Base-by-base conservation (phyloP, 2,329 filamentous ascomycete species). In the Colletotrichum paranaense region DNA sequence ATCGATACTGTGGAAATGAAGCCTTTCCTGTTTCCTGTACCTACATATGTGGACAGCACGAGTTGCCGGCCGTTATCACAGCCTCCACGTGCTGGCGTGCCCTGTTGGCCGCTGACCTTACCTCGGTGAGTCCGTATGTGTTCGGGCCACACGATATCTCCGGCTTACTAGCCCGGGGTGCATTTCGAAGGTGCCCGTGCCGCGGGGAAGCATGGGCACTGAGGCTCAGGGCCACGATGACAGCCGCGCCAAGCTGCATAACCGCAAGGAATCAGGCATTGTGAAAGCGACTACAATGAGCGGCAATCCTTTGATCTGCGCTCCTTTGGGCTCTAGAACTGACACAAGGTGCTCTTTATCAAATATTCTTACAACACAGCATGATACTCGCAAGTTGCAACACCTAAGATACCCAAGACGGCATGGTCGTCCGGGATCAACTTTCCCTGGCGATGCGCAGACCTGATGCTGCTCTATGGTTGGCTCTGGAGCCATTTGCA, bases 1-100 rank as follows among this genome's bases (percentile, higher is more conserved):
- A 4, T 79, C 75, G 5, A 91, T 86, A 2, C 84, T 76, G n/a
- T 76, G 71, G 79, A 93, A 92, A 53, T 84, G 81, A 79, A 93
- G 92, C 22, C 88, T 90, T 78, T 92, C 90, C 76, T 88, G 88
- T 83, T 92, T 88, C 80, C 90, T 88, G 82, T 90, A 92, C 30
- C 30, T 32, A 32, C 46, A 81, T 80, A 79, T 92, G 90, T 0
- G 90, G 90, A 79, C 92, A 91, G 49, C 30, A 69, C 16, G 74
- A 78, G 67, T 80, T 78, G 74, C 85, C 84, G 53, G 80, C 80
- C 52, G 79, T 78, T 32, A 77, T 76, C 62, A 83, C 84, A 32
- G 81, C 75, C 64, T 81, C 74, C 78, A 89, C 86, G 77, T 89
- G 86, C 24, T 81, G 78, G 82, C 86, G 91, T 3, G 88, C 89